Conservation (phyloP, 306 rosid species). For the Trifolium subterraneum region DNA sequence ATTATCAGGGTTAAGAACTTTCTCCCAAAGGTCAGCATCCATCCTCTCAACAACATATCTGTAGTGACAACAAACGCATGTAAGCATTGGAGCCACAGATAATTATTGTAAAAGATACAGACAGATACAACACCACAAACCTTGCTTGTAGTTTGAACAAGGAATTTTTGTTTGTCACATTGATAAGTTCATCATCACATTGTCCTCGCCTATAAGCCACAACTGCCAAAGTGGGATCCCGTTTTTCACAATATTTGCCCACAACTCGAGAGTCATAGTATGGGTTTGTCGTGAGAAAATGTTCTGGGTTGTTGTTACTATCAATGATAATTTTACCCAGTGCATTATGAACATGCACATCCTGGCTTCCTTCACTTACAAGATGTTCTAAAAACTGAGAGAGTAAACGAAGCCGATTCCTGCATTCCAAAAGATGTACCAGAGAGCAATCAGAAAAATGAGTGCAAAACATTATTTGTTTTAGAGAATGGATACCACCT, state of each 20-base stretch:
- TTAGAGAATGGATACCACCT: constrained; percentile 60
- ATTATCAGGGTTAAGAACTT: constrained; percentile 90
- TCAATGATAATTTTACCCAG: constrained; percentile 98
- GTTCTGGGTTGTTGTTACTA: constrained; percentile 98
- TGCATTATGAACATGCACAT: constrained; percentile 97
- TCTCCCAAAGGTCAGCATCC: constrained; percentile 97
- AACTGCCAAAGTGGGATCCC: constrained; percentile 98
- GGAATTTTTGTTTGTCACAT: constrained; percentile 93
- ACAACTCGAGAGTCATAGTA: constrained; percentile 99
- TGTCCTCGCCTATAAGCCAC: constrained; percentile 97
- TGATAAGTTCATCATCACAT: constrained; percentile 97
- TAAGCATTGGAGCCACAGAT: constrained; percentile 34
- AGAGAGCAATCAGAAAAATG: constrained; percentile 30
- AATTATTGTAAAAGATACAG: constrained; percentile 24
- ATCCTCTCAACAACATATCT: constrained; percentile 99
- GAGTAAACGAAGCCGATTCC: constrained; percentile 97
- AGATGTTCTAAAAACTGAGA: constrained; percentile 98
- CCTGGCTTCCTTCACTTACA: constrained; percentile 99
- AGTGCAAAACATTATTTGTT: constrained; percentile 9
- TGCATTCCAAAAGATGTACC: constrained; percentile 46
- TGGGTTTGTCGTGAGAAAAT: constrained; percentile 98
- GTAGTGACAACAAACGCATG: constrained; percentile 38
- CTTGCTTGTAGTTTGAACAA: constrained; percentile 99
- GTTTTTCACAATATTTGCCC: constrained; percentile 99
- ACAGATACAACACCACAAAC: constrained; percentile 56